Evolutionary conservation across 2,329 filamentous ascomycete species (phyloP).

Genomic region (Colletotrichum eleusines): DNA sequence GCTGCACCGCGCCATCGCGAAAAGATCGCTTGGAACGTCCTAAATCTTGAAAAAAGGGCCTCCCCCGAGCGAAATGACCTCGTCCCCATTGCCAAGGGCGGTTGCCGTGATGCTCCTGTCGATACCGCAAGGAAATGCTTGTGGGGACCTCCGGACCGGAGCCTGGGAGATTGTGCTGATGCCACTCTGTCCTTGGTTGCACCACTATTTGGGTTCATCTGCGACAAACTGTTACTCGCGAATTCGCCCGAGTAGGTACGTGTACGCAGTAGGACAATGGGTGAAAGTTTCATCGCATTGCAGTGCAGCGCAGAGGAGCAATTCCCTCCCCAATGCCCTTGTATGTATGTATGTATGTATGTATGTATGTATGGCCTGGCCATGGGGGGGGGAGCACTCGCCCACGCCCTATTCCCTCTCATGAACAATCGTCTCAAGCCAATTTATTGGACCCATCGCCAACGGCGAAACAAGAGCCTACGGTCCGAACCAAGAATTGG

Average conservation of each 20-base stretch:
- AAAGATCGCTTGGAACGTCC: slow-evolving; percentile 27
- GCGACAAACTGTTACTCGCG: slow-evolving; percentile 7
- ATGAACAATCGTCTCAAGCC: neutral
- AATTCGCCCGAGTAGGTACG: neutral
- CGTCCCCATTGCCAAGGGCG: slow-evolving; percentile 23
- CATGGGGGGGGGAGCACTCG: neutral
- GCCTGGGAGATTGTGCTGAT: slow-evolving; percentile 29
- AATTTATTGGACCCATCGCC: neutral
- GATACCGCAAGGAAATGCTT: slow-evolving; percentile 28
- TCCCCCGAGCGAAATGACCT: slow-evolving; percentile 21
- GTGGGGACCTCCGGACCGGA: slow-evolving; percentile 32
- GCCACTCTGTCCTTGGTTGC: slow-evolving; percentile 29
- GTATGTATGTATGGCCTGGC: neutral
- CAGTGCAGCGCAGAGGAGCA: slow-evolving; percentile 15
- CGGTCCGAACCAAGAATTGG: slow-evolving; percentile 17
- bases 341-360: no score
- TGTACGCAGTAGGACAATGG: neutral
- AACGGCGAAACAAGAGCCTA: neutral
- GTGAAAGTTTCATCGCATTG: slow-evolving; percentile 18
- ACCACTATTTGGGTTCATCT: slow-evolving; percentile 24
- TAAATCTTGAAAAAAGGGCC: slow-evolving; percentile 29
- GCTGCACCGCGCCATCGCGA: slow-evolving; percentile 29
- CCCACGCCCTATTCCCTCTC: neutral
- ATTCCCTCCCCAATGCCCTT: neutral
- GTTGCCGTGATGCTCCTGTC: slow-evolving; percentile 18